Evolutionary conservation across 2,329 filamentous ascomycete species (phyloP).

Genomic region (Ophiostoma fasciatum): DNA sequence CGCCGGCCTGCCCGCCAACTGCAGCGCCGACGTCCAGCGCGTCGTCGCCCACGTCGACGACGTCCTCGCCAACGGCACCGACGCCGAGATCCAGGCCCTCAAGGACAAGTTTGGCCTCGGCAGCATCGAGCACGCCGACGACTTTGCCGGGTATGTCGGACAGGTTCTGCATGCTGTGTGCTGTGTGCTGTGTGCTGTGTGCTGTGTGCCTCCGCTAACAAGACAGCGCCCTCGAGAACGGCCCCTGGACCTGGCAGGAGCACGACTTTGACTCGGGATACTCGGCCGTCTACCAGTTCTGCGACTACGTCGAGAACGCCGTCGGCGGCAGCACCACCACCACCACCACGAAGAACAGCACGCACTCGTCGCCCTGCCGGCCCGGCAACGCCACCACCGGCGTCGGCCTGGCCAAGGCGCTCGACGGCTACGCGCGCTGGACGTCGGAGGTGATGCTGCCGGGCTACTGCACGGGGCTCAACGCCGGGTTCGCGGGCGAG

Average conservation of each 20-base stretch:
- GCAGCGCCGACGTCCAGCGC: conserved; percentile 33
- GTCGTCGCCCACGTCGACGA: conserved; percentile 39
- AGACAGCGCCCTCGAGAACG: conserved; percentile 32
- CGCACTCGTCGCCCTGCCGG: conserved; percentile 15
- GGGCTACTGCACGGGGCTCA: conserved; percentile 27
- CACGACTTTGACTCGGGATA: conserved; percentile 31
- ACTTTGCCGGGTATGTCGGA: conserved; percentile 23
- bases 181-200: too few relatives aligned
- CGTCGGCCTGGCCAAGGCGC: conserved; percentile 33
- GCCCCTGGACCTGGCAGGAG: conserved; percentile 43
- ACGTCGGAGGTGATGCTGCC: conserved; percentile 27
- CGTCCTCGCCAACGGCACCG: conserved; percentile 24
- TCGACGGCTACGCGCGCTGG: conserved; percentile 37
- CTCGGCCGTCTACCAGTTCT: conserved; percentile 34
- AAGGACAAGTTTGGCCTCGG: conserved; percentile 36
- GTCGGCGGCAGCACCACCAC: conserved; percentile 25
- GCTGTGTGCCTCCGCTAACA: too few relatives aligned
- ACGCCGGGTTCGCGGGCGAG: conserved; percentile 24
- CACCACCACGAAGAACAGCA: too few relatives aligned
- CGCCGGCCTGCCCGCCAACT: conserved; percentile 40
- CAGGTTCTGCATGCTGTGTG: too few relatives aligned
- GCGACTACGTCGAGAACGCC: conserved; percentile 33
- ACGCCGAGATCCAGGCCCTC: conserved; percentile 25
- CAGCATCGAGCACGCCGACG: conserved; percentile 27
- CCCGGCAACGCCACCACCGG: conserved; percentile 22